phyloP scores from a whole-genome alignment of 2,329 filamentous ascomycete species.

The Macrophomina phaseolina region DNA sequence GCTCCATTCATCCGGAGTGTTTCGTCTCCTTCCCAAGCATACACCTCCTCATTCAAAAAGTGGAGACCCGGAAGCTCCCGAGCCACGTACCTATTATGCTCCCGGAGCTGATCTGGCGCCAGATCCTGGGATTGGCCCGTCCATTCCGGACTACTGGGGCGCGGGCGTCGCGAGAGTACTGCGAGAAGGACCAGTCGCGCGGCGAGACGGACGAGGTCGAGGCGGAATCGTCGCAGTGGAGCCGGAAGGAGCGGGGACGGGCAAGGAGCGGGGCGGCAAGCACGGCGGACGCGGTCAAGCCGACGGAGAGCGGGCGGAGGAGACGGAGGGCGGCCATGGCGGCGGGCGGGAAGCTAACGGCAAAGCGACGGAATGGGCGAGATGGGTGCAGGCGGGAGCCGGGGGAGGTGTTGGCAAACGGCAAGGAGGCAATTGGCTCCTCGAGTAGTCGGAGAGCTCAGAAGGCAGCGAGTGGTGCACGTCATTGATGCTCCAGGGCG shows the following conservation, averaged over 20 bases:
- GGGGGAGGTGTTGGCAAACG: neutral
- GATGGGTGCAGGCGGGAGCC: neutral
- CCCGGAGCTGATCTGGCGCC: constrained; percentile 54
- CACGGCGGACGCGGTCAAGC: constrained; percentile 38
- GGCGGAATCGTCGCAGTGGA: constrained; percentile 38
- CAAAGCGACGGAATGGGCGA: neutral
- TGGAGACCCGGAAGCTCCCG: neutral
- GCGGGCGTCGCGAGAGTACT: constrained; percentile 47
- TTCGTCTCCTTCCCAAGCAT: neutral
- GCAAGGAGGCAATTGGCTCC: neutral
- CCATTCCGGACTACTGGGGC: constrained; percentile 48
- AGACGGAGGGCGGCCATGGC: constrained; percentile 49
- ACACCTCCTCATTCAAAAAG: neutral
- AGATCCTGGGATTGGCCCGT: constrained; percentile 46
- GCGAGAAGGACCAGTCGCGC: constrained; percentile 47
- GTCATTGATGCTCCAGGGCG: constrained; percentile 11
- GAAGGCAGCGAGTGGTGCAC: constrained; percentile 7
- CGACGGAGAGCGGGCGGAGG: constrained; percentile 45
- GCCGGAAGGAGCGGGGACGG: constrained; percentile 35
- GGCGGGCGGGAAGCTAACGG: neutral
- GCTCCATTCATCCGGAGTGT: constrained; percentile 3
- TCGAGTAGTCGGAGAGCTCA: neutral
- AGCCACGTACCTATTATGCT: constrained; percentile 50
- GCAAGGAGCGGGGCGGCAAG: constrained; percentile 41
- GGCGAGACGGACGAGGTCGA: constrained; percentile 35